Evolutionary conservation across 2,329 filamentous ascomycete species (phyloP).

Genomic region (Myriosclerotinia duriaeana): DNA sequence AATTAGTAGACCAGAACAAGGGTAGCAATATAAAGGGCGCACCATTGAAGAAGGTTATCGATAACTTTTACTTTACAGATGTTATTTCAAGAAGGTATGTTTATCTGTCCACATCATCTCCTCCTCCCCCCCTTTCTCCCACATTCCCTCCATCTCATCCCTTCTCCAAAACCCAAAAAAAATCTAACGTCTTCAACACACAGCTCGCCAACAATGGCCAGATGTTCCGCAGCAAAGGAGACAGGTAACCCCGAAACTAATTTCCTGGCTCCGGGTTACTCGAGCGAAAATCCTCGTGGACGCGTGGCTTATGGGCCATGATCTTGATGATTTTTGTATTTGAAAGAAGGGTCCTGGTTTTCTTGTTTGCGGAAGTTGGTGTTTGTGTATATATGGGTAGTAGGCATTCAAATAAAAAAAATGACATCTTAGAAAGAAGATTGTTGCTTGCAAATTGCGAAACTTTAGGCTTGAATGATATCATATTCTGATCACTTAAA

Average conservation of each 20-base stretch:
- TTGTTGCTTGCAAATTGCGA: too few relatives aligned
- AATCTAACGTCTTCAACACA: background rate
- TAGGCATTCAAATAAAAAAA: slow-evolving; percentile 35
- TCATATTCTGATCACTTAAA: background rate
- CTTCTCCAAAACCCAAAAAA: slow-evolving; percentile 21
- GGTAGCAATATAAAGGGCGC: slow-evolving; percentile 69
- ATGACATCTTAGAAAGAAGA: slow-evolving; percentile 22
- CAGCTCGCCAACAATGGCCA: slow-evolving; percentile 96
- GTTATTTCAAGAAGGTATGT: slow-evolving; percentile 89
- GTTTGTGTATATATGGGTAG: slow-evolving; percentile 43
- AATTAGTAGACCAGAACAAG: slow-evolving; percentile 96
- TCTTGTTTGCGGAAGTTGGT: slow-evolving; percentile 32
- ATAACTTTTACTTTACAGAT: slow-evolving; percentile 99
- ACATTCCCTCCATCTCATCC: slow-evolving; percentile 11
- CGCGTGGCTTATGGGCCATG: slow-evolving; percentile 40
- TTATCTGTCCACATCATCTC: background rate
- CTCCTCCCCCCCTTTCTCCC: background rate
- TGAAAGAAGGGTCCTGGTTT: slow-evolving; percentile 25
- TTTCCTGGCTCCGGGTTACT: slow-evolving; percentile 70
- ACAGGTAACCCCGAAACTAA: slow-evolving; percentile 75
- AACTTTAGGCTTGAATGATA: too few relatives aligned
- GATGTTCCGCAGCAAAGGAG: slow-evolving; percentile 91
- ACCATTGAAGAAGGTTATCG: slow-evolving; percentile 79
- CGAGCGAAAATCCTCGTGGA: slow-evolving; percentile 36
- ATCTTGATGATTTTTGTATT: slow-evolving; percentile 35